Percentiles rank a stretch among this genome's conserved stretches.
These are phyloP conservation scores for Arachnomyces sp. DNA, from an alignment of 2,329 filamentous ascomycete species.

Conservation along the genomic window DNA sequence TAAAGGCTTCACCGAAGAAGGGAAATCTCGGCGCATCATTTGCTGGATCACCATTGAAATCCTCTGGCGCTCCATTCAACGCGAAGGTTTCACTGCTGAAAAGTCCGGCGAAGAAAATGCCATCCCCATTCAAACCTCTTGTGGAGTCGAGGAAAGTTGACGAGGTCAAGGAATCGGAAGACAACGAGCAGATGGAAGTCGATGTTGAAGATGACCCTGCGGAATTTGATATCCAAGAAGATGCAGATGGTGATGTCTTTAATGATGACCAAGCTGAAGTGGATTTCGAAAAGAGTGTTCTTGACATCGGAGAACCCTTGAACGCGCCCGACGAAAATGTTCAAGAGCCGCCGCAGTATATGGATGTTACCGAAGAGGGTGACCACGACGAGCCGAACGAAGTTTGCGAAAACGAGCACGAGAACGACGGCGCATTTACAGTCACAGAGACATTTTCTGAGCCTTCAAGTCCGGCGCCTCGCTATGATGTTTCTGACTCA, in stretches of 20 bases:
- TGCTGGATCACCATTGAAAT: slow-evolving; percentile 25
- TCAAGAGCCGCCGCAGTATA: slow-evolving; percentile 5
- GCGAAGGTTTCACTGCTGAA: slow-evolving; percentile 30
- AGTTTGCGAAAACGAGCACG: slow-evolving; percentile 1
- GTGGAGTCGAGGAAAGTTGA: slow-evolving; percentile 11
- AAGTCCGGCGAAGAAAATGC: slow-evolving; percentile 38
- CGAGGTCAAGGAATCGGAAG: not conserved
- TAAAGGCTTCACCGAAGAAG: slow-evolving; percentile 40
- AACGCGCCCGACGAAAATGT: slow-evolving; percentile 1
- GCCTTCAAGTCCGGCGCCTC: slow-evolving; percentile 11
- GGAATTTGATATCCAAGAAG: slow-evolving; percentile 3
- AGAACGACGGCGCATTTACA: slow-evolving; percentile 10
- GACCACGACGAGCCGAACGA: slow-evolving; percentile 7
- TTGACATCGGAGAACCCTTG: slow-evolving; percentile 15
- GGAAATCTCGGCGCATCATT: slow-evolving; percentile 30
- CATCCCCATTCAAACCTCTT: slow-evolving; percentile 32
- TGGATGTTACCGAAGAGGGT: not conserved
- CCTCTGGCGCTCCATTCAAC: slow-evolving; percentile 29
- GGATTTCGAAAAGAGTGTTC: slow-evolving; percentile 19
- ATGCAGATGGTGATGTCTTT: slow-evolving; percentile 3
- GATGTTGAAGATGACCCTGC: not conserved
- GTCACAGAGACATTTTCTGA: slow-evolving; percentile 8
- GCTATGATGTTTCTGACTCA: slow-evolving; percentile 14
- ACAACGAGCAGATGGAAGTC: slow-evolving; percentile 6
- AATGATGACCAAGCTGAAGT: slow-evolving; percentile 5